Percentiles rank a stretch among this genome's conserved stretches.
Conservation (phyloP, 768 basidiomycete species). For the Terana coerulea region DNA sequence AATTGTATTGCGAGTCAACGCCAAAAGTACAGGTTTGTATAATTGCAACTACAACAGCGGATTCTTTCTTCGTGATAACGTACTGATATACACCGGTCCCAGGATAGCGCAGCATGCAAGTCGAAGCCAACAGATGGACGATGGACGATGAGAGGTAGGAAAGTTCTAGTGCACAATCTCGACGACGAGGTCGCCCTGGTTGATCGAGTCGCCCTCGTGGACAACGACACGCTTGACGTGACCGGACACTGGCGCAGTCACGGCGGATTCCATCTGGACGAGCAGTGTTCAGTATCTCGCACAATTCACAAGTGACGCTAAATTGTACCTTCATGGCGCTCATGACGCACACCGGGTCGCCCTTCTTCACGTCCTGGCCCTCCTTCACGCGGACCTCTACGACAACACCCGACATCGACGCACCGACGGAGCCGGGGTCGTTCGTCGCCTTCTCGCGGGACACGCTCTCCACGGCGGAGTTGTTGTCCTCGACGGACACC, state of each 20-base stretch:
- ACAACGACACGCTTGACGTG: slow-evolving; percentile 93
- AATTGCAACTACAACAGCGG: too few species aligned
- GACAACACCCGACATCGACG: slow-evolving; percentile 97
- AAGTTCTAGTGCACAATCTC: slow-evolving; percentile 81
- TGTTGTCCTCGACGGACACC: slow-evolving; percentile 93
- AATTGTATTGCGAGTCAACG: too few species aligned
- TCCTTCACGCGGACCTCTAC: slow-evolving; percentile 98
- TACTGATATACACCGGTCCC: too few species aligned
- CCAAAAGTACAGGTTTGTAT: too few species aligned
- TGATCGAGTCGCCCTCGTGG: slow-evolving; percentile 91
- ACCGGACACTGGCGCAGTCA: slow-evolving; percentile 95
- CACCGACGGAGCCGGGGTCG: slow-evolving; percentile 96
- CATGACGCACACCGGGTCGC: slow-evolving; percentile 90
- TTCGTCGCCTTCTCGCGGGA: slow-evolving; percentile 91
- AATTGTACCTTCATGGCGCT: slow-evolving; percentile 21
- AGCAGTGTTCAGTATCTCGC: slow-evolving; percentile 21
- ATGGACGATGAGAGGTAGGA: too few species aligned
- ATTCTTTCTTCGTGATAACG: too few species aligned
- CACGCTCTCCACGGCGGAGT: slow-evolving; percentile 93
- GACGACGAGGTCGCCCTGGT: slow-evolving; percentile 87
- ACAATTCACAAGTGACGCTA: neutral
- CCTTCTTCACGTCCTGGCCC: slow-evolving; percentile 96
- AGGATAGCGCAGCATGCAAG: too few species aligned
- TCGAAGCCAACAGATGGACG: too few species aligned
- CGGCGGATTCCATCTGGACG: slow-evolving; percentile 99